Evolutionary conservation across 345 rosid species (phyloP).

Genomic region (Psidium friedrichsthalianum): DNA sequence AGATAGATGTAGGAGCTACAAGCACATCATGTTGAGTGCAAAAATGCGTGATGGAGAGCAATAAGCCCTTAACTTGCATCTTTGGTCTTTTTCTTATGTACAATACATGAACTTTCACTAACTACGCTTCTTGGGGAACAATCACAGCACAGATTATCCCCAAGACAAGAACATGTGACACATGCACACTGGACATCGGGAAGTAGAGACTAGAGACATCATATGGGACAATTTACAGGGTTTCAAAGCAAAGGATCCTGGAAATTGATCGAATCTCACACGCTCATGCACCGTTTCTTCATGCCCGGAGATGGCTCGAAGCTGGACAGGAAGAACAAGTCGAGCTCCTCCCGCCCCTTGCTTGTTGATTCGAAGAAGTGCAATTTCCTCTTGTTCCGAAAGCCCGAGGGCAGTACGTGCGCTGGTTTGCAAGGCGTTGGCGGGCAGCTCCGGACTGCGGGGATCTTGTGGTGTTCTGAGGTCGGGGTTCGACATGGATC

Average conservation of each 20-base stretch:
- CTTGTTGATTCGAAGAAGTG: conserved; percentile 28
- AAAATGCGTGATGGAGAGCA: neutral
- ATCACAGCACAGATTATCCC: neutral
- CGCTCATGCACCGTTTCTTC: conserved; percentile 39
- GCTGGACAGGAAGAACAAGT: conserved; percentile 29
- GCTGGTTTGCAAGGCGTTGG: conserved; percentile 36
- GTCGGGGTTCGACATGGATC: conserved; percentile 36
- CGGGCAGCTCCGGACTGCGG: conserved; percentile 35
- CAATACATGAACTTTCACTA: neutral
- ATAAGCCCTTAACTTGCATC: neutral
- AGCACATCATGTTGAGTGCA: neutral
- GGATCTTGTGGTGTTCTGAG: conserved; percentile 36
- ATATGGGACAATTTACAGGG: neutral
- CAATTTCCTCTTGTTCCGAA: conserved; percentile 17
- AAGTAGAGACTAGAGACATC: neutral
- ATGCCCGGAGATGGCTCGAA: conserved; percentile 2
- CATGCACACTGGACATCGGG: neutral
- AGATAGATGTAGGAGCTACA: neutral
- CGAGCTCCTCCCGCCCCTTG: conserved; percentile 32
- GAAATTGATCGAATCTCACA: conserved; percentile 3
- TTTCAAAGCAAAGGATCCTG: neutral
- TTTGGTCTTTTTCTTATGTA: neutral
- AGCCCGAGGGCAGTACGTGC: neutral
- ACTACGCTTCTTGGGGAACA: neutral
- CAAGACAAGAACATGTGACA: neutral